Percentiles rank a stretch among this genome's conserved stretches.
Evolutionary conservation across 176 grass and related monocot species (phyloP).

Genomic region (barley (Hordeum vulgare)): DNA sequence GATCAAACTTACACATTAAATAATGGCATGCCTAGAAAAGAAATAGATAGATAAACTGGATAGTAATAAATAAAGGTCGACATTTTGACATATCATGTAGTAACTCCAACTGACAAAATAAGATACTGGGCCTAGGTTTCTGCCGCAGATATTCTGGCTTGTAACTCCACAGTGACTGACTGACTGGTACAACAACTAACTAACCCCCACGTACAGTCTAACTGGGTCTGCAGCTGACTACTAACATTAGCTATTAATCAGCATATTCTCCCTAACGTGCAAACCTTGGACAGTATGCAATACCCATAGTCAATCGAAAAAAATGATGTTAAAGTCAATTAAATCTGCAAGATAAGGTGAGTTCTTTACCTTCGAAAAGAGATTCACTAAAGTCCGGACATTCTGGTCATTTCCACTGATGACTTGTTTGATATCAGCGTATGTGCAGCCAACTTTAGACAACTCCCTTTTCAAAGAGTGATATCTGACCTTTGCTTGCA

Average conservation of each 20-base stretch:
- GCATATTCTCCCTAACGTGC: not conserved
- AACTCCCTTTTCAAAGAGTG: too few species aligned
- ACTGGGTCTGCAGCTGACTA: not conserved
- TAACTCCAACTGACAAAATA: not conserved
- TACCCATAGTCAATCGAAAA: constrained; percentile 9
- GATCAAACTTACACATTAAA: not conserved
- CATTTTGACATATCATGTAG: constrained; percentile 1
- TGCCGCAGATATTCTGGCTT: not conserved
- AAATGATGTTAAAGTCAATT: too few species aligned
- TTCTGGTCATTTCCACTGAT: too few species aligned
- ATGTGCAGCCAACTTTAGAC: too few species aligned
- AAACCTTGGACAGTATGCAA: not conserved
- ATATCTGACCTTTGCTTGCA: too few species aligned
- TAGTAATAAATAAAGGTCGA: not conserved
- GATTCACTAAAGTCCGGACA: too few species aligned
- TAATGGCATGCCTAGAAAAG: not conserved
- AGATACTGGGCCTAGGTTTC: not conserved
- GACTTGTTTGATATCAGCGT: too few species aligned
- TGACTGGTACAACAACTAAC: constrained; percentile 4
- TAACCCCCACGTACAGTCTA: too few species aligned
- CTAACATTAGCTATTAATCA: constrained; percentile 15
- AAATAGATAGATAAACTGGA: too few species aligned
- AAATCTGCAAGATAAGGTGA: too few species aligned
- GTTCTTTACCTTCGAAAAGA: too few species aligned
- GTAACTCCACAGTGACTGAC: not conserved